These are phyloP conservation scores for Arachis hypogaea DNA, from an alignment of 306 rosid genomes.

Conservation along the genomic window DNA sequence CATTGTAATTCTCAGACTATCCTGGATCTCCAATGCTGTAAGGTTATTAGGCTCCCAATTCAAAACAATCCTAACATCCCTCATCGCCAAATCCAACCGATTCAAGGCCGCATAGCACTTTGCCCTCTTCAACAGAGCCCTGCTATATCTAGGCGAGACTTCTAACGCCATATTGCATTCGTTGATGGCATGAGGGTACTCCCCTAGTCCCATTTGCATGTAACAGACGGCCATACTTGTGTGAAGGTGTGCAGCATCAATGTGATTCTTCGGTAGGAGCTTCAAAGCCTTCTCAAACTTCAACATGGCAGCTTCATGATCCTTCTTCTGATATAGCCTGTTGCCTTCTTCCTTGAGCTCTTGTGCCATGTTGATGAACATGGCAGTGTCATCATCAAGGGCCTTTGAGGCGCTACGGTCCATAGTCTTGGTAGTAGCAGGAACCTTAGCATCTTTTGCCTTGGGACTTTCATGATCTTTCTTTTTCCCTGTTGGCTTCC, in stretches of 20 bases:
- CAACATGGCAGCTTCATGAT: slow-evolving; percentile 77
- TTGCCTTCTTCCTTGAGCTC: slow-evolving; percentile 83
- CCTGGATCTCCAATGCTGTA: slow-evolving; percentile 68
- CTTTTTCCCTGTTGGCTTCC: slow-evolving; percentile 79
- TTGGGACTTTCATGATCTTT: slow-evolving; percentile 56
- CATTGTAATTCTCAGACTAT: slow-evolving; percentile 57
- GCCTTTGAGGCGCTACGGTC: slow-evolving; percentile 43
- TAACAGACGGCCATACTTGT: slow-evolving; percentile 77
- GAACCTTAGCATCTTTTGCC: slow-evolving; percentile 36
- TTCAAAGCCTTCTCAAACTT: slow-evolving; percentile 83
- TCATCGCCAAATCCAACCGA: slow-evolving; percentile 79
- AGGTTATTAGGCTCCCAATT: slow-evolving; percentile 68
- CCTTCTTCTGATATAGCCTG: slow-evolving; percentile 68
- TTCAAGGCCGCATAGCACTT: slow-evolving; percentile 76
- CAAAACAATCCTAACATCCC: slow-evolving; percentile 70
- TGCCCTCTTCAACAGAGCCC: slow-evolving; percentile 68
- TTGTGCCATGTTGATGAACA: slow-evolving; percentile 88
- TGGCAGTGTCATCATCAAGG: slow-evolving; percentile 78
- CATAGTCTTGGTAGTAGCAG: background rate
- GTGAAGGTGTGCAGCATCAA: slow-evolving; percentile 78
- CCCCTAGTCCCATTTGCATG: slow-evolving; percentile 84
- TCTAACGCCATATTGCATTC: slow-evolving; percentile 80
- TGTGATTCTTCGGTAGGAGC: slow-evolving; percentile 71
- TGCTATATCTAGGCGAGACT: slow-evolving; percentile 67
- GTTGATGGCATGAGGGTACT: slow-evolving; percentile 79